Evolutionary conservation across 1,139 yeast species (phyloP).

Genomic region (Dujonia santamariae): DNA sequence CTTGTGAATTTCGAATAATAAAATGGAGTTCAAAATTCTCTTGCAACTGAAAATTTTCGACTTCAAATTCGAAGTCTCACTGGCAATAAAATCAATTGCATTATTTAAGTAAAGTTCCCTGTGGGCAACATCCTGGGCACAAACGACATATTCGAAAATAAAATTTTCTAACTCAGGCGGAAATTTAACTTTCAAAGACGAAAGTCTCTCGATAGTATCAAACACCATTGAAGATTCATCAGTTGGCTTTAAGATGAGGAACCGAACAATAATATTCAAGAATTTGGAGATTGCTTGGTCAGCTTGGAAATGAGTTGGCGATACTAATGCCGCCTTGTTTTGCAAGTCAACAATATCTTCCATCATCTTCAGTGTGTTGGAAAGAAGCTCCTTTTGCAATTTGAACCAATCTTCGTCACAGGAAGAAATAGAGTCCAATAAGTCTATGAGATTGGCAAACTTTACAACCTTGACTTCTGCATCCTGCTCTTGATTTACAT

Average conservation of each 20-base stretch:
- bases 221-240: conserved; percentile 37
- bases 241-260: conserved; percentile 35
- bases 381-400: conserved; percentile 46
- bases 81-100: conserved; percentile 47
- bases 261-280: conserved; percentile 53
- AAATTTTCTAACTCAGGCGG: conserved; percentile 53
- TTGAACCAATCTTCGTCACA: conserved; percentile 64
- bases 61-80: conserved; percentile 39
- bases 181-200: conserved; percentile 44
- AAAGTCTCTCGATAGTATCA: conserved; percentile 46
- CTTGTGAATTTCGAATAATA: conserved; percentile 59
- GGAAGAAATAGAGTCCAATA: conserved; percentile 51
- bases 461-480: conserved; percentile 58
- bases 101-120: conserved; percentile 53
- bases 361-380: conserved; percentile 43
- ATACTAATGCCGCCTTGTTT: conserved; percentile 43
- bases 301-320: conserved; percentile 69
- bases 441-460: conserved; percentile 68
- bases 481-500: conserved; percentile 42
- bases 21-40: conserved; percentile 61
- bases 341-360: conserved; percentile 45
- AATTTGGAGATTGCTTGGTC: conserved; percentile 67
- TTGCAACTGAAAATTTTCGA: conserved; percentile 65
- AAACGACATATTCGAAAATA: conserved; percentile 56
- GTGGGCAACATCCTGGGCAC: conserved; percentile 42